Conservation (phyloP, 108 stramenopile species). For the Bacterosira constricta region DNA sequence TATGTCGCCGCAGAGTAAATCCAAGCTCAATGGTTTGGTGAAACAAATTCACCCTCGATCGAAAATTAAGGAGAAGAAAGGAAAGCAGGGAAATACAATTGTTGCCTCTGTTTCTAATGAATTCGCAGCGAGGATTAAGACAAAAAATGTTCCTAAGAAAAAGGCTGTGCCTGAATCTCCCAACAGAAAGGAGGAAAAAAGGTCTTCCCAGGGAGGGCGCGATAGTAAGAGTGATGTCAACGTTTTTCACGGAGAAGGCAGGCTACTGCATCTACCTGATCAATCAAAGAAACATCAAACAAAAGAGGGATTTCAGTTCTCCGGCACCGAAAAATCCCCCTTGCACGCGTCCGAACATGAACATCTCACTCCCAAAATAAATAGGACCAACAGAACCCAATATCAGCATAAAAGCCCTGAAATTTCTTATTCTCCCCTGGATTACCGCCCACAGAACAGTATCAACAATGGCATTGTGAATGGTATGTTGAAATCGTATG, state of each 20-base stretch:
- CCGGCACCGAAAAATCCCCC: background rate
- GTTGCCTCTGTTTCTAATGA: background rate
- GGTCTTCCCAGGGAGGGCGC: too few relatives aligned
- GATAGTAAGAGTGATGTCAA: too few relatives aligned
- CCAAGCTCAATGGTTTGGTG: slow-evolving; percentile 5
- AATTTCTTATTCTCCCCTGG: slow-evolving; percentile 3
- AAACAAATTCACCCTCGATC: background rate
- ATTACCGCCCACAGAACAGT: background rate
- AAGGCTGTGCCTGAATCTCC: background rate
- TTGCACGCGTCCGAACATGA: too few relatives aligned
- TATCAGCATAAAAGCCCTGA: background rate
- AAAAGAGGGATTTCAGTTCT: background rate
- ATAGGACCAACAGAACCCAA: background rate
- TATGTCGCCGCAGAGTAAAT: slow-evolving; percentile 17
- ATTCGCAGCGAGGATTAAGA: background rate
- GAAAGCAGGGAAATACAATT: background rate
- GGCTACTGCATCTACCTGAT: background rate
- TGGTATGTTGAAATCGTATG: slow-evolving; percentile 6
- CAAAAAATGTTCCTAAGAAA: background rate
- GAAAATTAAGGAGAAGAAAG: background rate
- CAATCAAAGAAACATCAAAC: background rate
- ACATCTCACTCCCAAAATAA: background rate
- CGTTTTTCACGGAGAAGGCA: background rate
- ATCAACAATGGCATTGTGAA: background rate
- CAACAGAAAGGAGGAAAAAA: background rate